phyloP scores from a whole-genome alignment of 352 stramenopile genomes.

The Chrysophaeum taylorii region DNA sequence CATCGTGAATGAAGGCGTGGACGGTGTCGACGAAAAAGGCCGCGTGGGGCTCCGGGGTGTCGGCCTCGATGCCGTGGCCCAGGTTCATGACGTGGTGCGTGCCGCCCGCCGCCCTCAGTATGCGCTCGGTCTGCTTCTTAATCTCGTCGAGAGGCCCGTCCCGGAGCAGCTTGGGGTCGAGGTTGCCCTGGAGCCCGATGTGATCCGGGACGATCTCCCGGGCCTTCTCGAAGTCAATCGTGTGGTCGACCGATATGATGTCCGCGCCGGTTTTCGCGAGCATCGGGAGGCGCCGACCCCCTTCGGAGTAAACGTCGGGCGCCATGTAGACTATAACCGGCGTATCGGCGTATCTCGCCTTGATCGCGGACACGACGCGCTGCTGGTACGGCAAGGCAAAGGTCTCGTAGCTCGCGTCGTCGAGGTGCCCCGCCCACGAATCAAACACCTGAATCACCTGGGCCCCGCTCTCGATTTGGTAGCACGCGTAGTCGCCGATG shows the following conservation, averaged over 20 bases:
- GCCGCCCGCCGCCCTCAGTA: conserved; percentile 52
- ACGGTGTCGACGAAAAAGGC: conserved; percentile 69
- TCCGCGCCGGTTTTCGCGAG: conserved; percentile 64
- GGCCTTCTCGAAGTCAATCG: background rate
- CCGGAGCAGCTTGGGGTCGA: conserved; percentile 63
- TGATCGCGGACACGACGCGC: conserved; percentile 59
- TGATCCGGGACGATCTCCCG: conserved; percentile 25
- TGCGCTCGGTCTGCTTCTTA: conserved; percentile 60
- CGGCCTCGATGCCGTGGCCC: conserved; percentile 67
- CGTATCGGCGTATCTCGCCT: conserved; percentile 55
- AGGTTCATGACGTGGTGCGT: conserved; percentile 68
- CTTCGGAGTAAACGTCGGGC: conserved; percentile 35
- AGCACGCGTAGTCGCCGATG: conserved; percentile 66
- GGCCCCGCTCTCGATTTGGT: conserved; percentile 62
- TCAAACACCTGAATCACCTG: conserved; percentile 78
- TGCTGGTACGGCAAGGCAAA: conserved; percentile 72
- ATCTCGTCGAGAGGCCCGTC: conserved; percentile 53
- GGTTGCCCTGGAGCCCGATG: conserved; percentile 64
- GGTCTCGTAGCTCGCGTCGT: conserved; percentile 59
- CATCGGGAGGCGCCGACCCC: conserved; percentile 59
- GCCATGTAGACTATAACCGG: conserved; percentile 67
- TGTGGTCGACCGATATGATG: conserved; percentile 30
- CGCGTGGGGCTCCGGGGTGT: conserved; percentile 65
- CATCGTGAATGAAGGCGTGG: conserved; percentile 44
- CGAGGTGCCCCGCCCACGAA: conserved; percentile 68